Percentiles rank a stretch among this genome's conserved stretches.
Evolutionary conservation across 2,329 filamentous ascomycete species (phyloP).

Genomic region (Elsinoe batatas): DNA sequence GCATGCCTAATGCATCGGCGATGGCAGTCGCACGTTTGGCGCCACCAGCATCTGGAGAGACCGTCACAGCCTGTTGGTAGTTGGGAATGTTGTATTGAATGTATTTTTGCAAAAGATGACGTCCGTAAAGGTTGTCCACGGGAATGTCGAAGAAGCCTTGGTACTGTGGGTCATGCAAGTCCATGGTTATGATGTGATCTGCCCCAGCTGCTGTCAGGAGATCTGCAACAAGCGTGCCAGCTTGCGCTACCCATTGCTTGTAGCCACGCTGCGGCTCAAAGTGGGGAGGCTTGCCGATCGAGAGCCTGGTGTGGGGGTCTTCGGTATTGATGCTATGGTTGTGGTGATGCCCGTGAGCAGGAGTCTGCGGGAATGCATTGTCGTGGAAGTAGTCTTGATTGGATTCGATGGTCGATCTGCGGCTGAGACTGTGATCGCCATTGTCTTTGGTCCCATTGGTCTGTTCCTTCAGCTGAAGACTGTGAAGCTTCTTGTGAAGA

Average conservation of each 20-base stretch:
- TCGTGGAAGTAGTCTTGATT: constrained; percentile 21
- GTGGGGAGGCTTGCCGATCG: constrained; percentile 42
- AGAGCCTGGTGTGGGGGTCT: constrained; percentile 46
- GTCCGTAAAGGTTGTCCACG: constrained; percentile 91
- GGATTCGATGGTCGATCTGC: constrained; percentile 23
- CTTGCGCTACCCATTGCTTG: constrained; percentile 97
- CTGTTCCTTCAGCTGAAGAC: constrained; percentile 52
- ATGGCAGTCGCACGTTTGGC: constrained; percentile 94
- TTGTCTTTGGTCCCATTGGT: constrained; percentile 27
- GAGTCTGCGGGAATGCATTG: constrained; percentile 5
- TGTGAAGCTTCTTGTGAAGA: constrained; percentile 64
- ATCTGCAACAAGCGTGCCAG: constrained; percentile 88
- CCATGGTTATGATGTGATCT: constrained; percentile 96
- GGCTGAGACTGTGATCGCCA: constrained; percentile 12
- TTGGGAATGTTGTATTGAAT: constrained; percentile 74
- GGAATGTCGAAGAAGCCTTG: constrained; percentile 99
- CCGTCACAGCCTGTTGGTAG: constrained; percentile 78
- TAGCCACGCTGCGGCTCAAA: constrained; percentile 85
- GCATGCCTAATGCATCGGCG: constrained; percentile 83
- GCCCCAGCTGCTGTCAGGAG: constrained; percentile 90
- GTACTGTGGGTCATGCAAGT: constrained; percentile 91
- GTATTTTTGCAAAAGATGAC: constrained; percentile 59
- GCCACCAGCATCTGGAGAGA: constrained; percentile 91
- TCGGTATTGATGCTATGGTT: constrained; percentile 51
- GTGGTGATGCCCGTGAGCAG: constrained; percentile 14